A percentile compares a stretch with the other conserved stretches of the same genome.
phyloP scores from a whole-genome alignment of 140 eudicot genomes.

The Flaveria floridana region DNA sequence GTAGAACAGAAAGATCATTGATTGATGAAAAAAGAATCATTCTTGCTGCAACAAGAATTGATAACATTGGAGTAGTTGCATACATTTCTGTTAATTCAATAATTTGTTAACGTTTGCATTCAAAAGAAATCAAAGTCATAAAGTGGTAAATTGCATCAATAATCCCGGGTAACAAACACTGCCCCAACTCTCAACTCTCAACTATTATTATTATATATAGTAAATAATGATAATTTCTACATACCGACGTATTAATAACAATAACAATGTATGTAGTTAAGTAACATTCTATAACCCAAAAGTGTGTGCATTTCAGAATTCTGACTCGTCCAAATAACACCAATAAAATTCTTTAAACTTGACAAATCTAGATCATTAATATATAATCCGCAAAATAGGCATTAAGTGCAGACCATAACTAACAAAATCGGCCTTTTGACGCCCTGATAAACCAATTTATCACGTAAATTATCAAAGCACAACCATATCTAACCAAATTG shows the following conservation, averaged over 20 bases:
- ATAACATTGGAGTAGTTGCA: not conserved
- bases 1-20: too few relatives aligned
- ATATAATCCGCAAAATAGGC: not conserved
- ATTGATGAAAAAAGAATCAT: too few relatives aligned
- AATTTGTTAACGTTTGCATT: not conserved
- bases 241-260: too few relatives aligned
- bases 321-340: not conserved
- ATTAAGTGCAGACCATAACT: constrained; percentile 22
- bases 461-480: not conserved
- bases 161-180: too few relatives aligned
- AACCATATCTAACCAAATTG: not conserved
- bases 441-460: not conserved
- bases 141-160: too few relatives aligned
- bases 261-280: not conserved
- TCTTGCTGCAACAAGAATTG: too few relatives aligned
- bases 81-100: not conserved
- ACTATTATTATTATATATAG: not conserved
- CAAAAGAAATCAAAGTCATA: too few relatives aligned
- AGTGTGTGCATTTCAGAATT: not conserved
- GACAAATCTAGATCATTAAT: not conserved
- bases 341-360: constrained; percentile 3
- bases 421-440: constrained; percentile 3
- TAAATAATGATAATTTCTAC: too few relatives aligned
- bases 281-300: not conserved
- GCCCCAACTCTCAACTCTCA: not conserved